phyloP scores from a whole-genome alignment of 2,329 filamentous ascomycete species.

The Pyrenophora seminiperda region DNA sequence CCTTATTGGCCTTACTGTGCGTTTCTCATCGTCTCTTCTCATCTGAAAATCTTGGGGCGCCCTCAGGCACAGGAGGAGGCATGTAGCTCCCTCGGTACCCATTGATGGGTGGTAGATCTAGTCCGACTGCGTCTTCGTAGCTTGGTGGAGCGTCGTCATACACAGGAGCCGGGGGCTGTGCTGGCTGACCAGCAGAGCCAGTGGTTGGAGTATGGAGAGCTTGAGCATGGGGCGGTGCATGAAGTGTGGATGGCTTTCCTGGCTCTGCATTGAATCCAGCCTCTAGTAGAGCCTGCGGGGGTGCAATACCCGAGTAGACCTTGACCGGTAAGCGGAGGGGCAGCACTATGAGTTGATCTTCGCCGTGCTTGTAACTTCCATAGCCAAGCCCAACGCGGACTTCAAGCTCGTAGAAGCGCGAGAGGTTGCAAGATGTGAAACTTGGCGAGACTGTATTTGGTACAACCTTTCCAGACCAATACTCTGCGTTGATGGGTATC shows the following conservation, averaged over 20 bases:
- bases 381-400: conserved; percentile 78
- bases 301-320: conserved; percentile 85
- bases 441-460: conserved; percentile 87
- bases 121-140: conserved; percentile 91
- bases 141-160: conserved; percentile 86
- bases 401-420: conserved; percentile 81
- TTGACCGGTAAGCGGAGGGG: conserved; percentile 79
- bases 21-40: conserved; percentile 42
- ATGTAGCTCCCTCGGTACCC: conserved; percentile 71
- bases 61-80: conserved; percentile 49
- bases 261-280: conserved; percentile 56
- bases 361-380: conserved; percentile 61
- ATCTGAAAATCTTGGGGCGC: conserved; percentile 43
- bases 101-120: conserved; percentile 74
- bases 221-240: conserved; percentile 23
- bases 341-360: conserved; percentile 76
- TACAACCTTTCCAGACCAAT: conserved; percentile 75
- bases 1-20: not conserved
- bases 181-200: conserved; percentile 29
- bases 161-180: conserved; percentile 44
- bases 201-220: conserved; percentile 32
- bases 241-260: conserved; percentile 17
- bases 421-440: conserved; percentile 88
- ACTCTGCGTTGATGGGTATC: conserved; percentile 67
- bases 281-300: conserved; percentile 75